Base-by-base conservation (phyloP, 139 green algal species). In the Haematococcus lacustris region DNA sequence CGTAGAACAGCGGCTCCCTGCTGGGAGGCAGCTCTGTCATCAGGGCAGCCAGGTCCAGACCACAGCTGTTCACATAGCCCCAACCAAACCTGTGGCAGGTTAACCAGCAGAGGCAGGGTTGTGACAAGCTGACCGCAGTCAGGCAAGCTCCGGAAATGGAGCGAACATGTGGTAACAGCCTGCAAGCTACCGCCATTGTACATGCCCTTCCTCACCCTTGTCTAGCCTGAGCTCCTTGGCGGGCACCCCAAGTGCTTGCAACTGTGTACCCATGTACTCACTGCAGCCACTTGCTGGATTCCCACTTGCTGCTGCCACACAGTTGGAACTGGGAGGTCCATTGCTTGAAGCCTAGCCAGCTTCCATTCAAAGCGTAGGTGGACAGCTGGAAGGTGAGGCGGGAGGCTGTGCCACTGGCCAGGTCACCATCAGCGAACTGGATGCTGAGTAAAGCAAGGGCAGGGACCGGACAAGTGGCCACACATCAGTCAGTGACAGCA, bases 51-150 rank as follows among this genome's bases (percentile, higher is more conserved):
- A 88, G 64, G 33, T 73, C 68, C 3, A 89, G 33, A 2, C 50
- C 38, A 68, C 83, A 89, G 47, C 32, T 60, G 61, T 81, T 85
- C 6, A 34, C 32, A 51, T 86, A 86, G 35, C 80, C 70, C 59
- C 78, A 82, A 34, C 83, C 83, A 71, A 86, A 82, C 32, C 83
- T 89, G 73, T 35, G n/a, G n/a, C n/a, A n/a, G n/a, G n/a, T n/a
- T n/a, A n/a, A n/a, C n/a, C n/a, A n/a, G n/a, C n/a, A n/a, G n/a
- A n/a, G n/a, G n/a, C n/a, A n/a, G n/a, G n/a, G n/a, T n/a, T n/a
- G n/a, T n/a, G n/a, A n/a, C n/a, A n/a, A n/a, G n/a, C n/a, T n/a
- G n/a, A n/a, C n/a, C n/a, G n/a, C n/a, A n/a, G n/a, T n/a, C n/a
- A n/a, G n/a, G n/a, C n/a, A n/a, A n/a, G 35, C n/a, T n/a, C n/a